Base-by-base conservation (phyloP, 148 eudicot species). In the Silene conica region DNA sequence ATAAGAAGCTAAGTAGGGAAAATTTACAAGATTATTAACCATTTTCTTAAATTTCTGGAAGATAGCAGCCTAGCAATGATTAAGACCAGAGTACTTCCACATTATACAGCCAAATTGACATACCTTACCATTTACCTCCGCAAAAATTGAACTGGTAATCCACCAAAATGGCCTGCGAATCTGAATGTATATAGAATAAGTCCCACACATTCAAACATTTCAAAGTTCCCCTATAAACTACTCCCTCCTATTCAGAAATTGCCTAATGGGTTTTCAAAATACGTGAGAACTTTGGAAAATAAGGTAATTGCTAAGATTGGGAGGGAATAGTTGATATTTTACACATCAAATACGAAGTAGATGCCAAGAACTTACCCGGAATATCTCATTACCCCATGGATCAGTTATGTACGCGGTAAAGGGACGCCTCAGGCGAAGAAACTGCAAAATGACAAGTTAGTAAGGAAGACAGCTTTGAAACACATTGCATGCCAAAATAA, bases 151-250 rank as follows among this genome's bases (percentile, higher is more conserved):
- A 84, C 99, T 95, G 73, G 85, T 92, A 64, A 95, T 80, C 97
- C 91, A 95, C 97, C 99, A 95, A 83, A 95, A 90, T 38, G 99
- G 99, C 83, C 99, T 87, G 73, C 94, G 96, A 65, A 92, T 89
- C 99, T 95, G 84, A 48, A 79, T 74, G 50, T 58, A 61, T 9
- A 80, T 16, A 61, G 41, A 38, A 62, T 80, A 72, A 82, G 80
- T 67, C 76, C 26, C 68, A 48, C 38, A 57, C 8, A 45, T 75
- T 5, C 16, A 41, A 56, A 52, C 31, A 48, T 61, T 75, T 5
- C 16, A 41, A 56, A 52, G 50, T 61, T 61, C 7, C 7, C 46
- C 54, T 18, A 5, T 41, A 41, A 31, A 50, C 14, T 50, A 50
- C 16, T 50, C 55, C 55, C 55, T 12, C 55, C 55, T 50, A 50